Evolutionary conservation across 2,329 filamentous ascomycete species (phyloP), one percentile per base, ranked within the genome.

Genomic region (Ophiostoma angusticollis): DNA sequence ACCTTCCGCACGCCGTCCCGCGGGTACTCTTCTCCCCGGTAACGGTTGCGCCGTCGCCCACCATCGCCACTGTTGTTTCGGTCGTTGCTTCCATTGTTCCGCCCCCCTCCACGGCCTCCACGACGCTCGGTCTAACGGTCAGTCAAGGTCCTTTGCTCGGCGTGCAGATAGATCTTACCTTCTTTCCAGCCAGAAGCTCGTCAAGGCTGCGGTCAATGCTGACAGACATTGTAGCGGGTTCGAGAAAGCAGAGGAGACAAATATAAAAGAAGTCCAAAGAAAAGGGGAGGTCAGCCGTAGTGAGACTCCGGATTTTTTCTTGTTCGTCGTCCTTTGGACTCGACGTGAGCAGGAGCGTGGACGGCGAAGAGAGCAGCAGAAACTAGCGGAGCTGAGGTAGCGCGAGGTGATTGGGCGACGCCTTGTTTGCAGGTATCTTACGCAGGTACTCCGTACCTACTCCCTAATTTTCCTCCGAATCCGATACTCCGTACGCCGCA

Each of bases 1-100:
- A 89, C 85, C 85, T 93, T 93, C 86, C 80, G 87, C 58, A 89
- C 74, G 63, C 84, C 84, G 64, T 91, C 84, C 63, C 83, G 80
- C 54, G 82, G 80, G 52, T 72, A 79, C 33, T 62, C 56, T 27
- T 59, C 54, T 29, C 56, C 52, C 27, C 55, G 51, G 39, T 53
- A 58, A 40, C 58, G 56, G 45, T 58, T 55, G 42, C 56, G 53
- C 37, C 38, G 28, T 23, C 55, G 45, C 19, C 50, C 41, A 35
- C 14, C 11, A 14, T 53, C 51, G 8, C 59, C 56, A 41, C 57
- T 51, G 49, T 55, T 57, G 45, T 58, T 56, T 50, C 58, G 49
- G 42, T 54, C 54, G 48, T 31, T 40, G 19, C 25, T 18, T 29
- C 31, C 35, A 21, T 21, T 27, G 16, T 28, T 40, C 43, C 43